Conservation (phyloP, 176 grass and related monocot species). For the Cenchrus fungigraminus region DNA sequence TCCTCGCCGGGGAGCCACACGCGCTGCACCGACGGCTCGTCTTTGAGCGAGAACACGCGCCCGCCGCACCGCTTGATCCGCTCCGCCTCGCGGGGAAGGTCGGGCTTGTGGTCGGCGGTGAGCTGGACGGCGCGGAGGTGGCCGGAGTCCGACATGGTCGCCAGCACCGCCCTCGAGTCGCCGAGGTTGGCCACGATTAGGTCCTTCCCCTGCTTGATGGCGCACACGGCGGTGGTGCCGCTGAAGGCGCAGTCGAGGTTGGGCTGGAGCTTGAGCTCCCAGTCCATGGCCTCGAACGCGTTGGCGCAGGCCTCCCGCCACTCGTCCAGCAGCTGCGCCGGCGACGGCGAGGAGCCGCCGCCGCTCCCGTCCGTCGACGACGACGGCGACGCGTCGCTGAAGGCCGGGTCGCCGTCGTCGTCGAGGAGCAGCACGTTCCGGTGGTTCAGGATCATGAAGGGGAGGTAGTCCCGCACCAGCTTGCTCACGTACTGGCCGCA, state of each 20-base stretch:
- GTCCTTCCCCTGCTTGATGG: conserved; percentile 90
- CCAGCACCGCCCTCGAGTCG: conserved; percentile 84
- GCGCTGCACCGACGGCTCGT: conserved; percentile 63
- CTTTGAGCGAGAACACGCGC: conserved; percentile 70
- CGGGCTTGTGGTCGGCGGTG: conserved; percentile 84
- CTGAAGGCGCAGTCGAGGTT: conserved; percentile 68
- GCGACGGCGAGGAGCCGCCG: conserved; percentile 31
- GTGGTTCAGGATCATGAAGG: conserved; percentile 76
- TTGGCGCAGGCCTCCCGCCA: conserved; percentile 71
- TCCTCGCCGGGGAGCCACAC: conserved; percentile 85
- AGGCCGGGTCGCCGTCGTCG: conserved; percentile 30
- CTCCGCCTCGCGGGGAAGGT: conserved; percentile 63
- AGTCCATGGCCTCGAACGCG: conserved; percentile 81
- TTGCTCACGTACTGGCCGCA: conserved; percentile 72
- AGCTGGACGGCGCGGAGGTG: conserved; percentile 74
- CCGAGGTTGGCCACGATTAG: conserved; percentile 90
- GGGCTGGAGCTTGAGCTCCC: conserved; percentile 70
- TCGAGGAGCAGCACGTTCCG: conserved; percentile 60
- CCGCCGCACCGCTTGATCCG: conserved; percentile 75
- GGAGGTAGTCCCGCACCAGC: conserved; percentile 76
- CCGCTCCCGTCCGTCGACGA: conserved; percentile 39
- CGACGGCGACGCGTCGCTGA: conserved; percentile 45
- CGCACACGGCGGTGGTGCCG: conserved; percentile 86
- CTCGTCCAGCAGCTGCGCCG: conserved; percentile 68
- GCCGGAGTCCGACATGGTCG: conserved; percentile 58